Conservation (phyloP, 2,329 filamentous ascomycete genomes). For the Botryosphaeria dothidea region DNA sequence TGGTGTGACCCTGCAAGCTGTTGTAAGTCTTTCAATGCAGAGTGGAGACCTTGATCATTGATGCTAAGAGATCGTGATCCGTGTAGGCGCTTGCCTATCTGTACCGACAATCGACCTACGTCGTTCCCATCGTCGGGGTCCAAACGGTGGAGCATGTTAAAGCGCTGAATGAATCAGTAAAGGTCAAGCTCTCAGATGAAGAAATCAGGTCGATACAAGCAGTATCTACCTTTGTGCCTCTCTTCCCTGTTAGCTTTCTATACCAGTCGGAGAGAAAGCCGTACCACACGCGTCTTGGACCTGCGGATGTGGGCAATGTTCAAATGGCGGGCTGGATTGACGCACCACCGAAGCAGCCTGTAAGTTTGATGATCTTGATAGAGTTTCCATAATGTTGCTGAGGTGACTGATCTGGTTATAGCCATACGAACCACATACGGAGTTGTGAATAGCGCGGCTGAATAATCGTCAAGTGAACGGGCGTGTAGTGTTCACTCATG, state of each 20-base stretch:
- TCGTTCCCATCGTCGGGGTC: not conserved
- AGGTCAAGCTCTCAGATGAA: not conserved
- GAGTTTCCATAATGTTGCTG: too few relatives aligned
- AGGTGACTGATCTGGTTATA: too few relatives aligned
- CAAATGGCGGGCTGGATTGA: not conserved
- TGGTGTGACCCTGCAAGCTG: not conserved
- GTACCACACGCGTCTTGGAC: not conserved
- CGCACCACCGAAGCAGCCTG: not conserved
- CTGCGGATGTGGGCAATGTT: not conserved
- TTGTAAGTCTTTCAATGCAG: not conserved
- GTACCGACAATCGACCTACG: not conserved
- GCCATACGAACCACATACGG: too few relatives aligned
- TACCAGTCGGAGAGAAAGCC: not conserved
- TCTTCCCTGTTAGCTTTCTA: not conserved
- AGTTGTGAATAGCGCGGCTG: too few relatives aligned
- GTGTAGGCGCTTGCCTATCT: not conserved
- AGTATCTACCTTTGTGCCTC: not conserved
- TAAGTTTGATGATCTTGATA: not conserved
- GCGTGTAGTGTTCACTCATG: too few relatives aligned
- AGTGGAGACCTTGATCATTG: not conserved
- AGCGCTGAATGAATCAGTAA: not conserved
- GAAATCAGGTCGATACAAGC: not conserved
- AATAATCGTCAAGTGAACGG: too few relatives aligned
- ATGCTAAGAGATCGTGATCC: not conserved
- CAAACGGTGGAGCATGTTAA: not conserved